Base-by-base conservation (phyloP, 345 rosid genomes). In the Corchorus olitorius region DNA sequence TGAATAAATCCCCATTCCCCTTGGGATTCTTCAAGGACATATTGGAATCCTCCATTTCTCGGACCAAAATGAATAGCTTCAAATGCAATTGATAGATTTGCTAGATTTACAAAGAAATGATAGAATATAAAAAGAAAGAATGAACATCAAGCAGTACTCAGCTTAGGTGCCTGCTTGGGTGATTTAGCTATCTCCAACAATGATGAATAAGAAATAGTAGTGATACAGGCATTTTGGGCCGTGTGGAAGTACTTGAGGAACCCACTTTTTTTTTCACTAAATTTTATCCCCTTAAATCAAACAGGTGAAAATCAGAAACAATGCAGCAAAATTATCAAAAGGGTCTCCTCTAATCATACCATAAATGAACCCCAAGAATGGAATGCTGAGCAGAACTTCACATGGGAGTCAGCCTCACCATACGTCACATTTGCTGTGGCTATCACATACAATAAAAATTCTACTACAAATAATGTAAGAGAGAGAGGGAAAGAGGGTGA, bases 331-430 rank as follows among this genome's bases (percentile, higher is more conserved):
- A 17, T 53, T 39, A 72, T 64, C 39, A 54, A 59, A 77, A 53
- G 65, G 64, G 48, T 14, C 19, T 45, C 65, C 59, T 69, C 70
- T 54, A 34, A 76, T 27, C 55, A 76, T 74, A 71, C 87, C 82
- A 76, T 35, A 76, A 81, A 76, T 68, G 77, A 81, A 76, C 22
- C 11, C 22, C 48, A 53, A 17, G 70, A 64, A 58, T 52, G 12
- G 76, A 50, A 55, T 27, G 73, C 63, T n/a, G 73, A 75, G 35
- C 70, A 55, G 73, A 50, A 50, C 72, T 72, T 80, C 88, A 78
- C 83, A 78, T 80, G 86, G 82, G 62, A 48, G 81, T 74, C 84
- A n/a, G 69, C 76, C 66, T 69, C 82, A 84, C 55, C 55, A 59
- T 73, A 56, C 61, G 77, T 80, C 81, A 78, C 80, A 33, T 4